Conservation (phyloP, 2,329 filamentous ascomycete species). For the Colletotrichum karsti region DNA sequence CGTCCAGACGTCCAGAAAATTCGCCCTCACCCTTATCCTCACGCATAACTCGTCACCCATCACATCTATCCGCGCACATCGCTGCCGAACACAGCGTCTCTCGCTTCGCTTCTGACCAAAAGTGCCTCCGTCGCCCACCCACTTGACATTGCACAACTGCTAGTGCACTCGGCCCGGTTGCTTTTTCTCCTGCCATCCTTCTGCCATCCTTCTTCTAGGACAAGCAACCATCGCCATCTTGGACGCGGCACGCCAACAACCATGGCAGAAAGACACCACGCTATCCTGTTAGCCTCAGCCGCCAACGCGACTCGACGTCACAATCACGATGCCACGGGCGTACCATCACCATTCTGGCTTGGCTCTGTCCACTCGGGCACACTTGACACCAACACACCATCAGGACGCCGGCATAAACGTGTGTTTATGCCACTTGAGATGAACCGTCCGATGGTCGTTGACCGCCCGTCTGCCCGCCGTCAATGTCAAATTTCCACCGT, state of each 20-base stretch:
- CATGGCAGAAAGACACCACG: neutral
- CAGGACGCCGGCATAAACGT: neutral
- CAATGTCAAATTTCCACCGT: neutral
- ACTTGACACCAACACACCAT: neutral
- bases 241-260: neutral
- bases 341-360: constrained; percentile 9
- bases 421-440: constrained; percentile 17
- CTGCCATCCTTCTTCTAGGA: neutral
- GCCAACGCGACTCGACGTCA: constrained; percentile 12
- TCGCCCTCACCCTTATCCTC: no score
- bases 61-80: neutral
- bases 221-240: neutral
- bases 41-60: neutral
- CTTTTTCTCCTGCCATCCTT: neutral
- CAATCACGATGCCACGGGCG: constrained; percentile 3
- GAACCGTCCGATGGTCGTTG: constrained; percentile 10
- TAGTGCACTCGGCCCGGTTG: neutral
- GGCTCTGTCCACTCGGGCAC: constrained; percentile 6
- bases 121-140: neutral
- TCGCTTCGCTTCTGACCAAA: neutral
- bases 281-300: neutral
- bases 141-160: neutral
- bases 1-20: neutral
- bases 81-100: neutral
- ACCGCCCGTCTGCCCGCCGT: neutral